Base-by-base conservation (phyloP, 2,329 filamentous ascomycete species). In the Hypoxylon sp. region DNA sequence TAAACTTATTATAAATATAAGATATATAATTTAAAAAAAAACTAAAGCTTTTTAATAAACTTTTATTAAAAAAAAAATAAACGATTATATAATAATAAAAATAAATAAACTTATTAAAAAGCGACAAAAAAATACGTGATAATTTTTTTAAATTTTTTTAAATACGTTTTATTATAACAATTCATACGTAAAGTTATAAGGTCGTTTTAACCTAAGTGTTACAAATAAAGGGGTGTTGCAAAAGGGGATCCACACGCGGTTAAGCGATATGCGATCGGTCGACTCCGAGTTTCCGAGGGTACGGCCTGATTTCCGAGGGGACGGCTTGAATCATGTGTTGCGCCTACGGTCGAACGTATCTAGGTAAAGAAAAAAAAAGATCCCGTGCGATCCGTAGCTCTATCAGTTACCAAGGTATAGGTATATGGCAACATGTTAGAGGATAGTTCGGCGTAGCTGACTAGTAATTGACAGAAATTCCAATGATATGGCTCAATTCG, bases 211-310 rank as follows among this genome's bases (percentile, higher is more conserved):
- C 5, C 34, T 12, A 16, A 2, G 14, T 16, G 2, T 5, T 1
- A n/a, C 29, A 30, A 6, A 9, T 30, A 30, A 30, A 30, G 29
- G 29, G 29, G 29, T n/a, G n/a, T n/a, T n/a, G n/a, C n/a, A n/a
- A n/a, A n/a, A n/a, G n/a, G n/a, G n/a, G n/a, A n/a, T n/a, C 5
- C 5, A n/a, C n/a, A n/a, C n/a, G n/a, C n/a, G n/a, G n/a, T n/a
- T n/a, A 53, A 41, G 57, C 29, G 25, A 55, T 14, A 25, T 53
- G 30, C 47, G 37, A 57, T 57, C 51, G 47, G 56, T 61, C 46
- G 19, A 53, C 34, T 41, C 50, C 43, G 41, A 54, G 50, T 46
- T 64, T 45, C 45, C 55, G 21, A 41, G 16, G 30, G n/a, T n/a
- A 32, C 30, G 25, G 55, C 55, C 55, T 55, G 32, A 43, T n/a